These are phyloP conservation scores for Jackrogersella multiformis DNA, from an alignment of 495 filamentous ascomycete species.

Conservation along the genomic window DNA sequence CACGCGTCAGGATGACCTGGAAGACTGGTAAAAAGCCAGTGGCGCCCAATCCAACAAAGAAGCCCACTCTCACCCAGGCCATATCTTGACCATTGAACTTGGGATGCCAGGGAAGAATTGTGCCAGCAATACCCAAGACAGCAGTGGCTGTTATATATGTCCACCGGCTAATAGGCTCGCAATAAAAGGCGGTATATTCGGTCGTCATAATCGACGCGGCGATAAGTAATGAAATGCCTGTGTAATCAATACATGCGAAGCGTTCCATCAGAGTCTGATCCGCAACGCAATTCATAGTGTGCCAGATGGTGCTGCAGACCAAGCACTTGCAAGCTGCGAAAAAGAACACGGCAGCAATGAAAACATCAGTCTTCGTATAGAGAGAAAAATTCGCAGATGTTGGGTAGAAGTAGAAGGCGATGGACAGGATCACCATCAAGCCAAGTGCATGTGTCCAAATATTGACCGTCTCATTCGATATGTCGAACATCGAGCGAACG, in stretches of 20 bases:
- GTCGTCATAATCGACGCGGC: slow-evolving; percentile 98
- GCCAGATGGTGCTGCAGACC: slow-evolving; percentile 94
- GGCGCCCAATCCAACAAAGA: slow-evolving; percentile 87
- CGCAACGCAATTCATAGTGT: slow-evolving; percentile 96
- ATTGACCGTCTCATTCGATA: slow-evolving; percentile 95
- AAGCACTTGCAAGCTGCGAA: slow-evolving; percentile 96
- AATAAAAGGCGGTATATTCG: slow-evolving; percentile 98
- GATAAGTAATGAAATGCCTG: slow-evolving; percentile 94
- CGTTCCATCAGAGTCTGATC: slow-evolving; percentile 89
- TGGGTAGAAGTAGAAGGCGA: slow-evolving; percentile 98
- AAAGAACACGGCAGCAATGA: slow-evolving; percentile 94
- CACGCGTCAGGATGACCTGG: slow-evolving; percentile 80
- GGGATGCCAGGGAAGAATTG: slow-evolving; percentile 96
- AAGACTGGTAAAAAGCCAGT: slow-evolving; percentile 90
- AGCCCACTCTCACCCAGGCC: slow-evolving; percentile 89
- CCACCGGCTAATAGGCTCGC: slow-evolving; percentile 88
- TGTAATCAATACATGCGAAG: slow-evolving; percentile 98
- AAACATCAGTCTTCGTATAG: slow-evolving; percentile 85
- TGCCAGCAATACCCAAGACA: slow-evolving; percentile 82
- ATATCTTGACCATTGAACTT: slow-evolving; percentile 93
- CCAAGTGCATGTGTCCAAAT: slow-evolving; percentile 97
- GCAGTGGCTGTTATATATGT: slow-evolving; percentile 86
- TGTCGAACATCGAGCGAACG: slow-evolving; percentile 78
- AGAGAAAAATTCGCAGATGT: slow-evolving; percentile 82
- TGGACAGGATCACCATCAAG: slow-evolving; percentile 81